phyloP scores from a whole-genome alignment of 176 grass and related monocot genomes.

The Canna indica region DNA sequence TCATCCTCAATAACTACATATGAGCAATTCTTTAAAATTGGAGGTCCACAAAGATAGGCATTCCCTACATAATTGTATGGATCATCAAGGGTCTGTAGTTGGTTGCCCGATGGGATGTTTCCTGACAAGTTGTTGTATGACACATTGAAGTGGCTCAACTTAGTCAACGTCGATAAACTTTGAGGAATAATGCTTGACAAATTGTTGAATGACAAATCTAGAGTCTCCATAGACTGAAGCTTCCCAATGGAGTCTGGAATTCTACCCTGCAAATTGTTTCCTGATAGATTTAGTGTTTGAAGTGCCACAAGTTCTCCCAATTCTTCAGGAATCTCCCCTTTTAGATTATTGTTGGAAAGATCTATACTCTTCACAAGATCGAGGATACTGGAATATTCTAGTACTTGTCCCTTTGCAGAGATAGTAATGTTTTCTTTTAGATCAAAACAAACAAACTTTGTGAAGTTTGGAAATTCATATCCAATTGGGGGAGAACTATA shows the following conservation, averaged over 20 bases:
- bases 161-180: too few species aligned
- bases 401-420: neutral
- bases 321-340: too few species aligned
- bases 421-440: neutral
- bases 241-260: constrained; percentile 10
- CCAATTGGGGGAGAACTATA: neutral
- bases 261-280: neutral
- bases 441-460: neutral
- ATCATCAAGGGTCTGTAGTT: constrained; percentile 8
- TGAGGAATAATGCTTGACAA: too few species aligned
- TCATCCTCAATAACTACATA: too few species aligned
- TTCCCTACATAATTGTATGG: constrained; percentile 11
- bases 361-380: too few species aligned
- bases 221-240: constrained; percentile 11
- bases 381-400: too few species aligned
- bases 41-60: constrained; percentile 19
- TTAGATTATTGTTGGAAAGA: too few species aligned
- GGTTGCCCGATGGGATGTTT: neutral
- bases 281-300: too few species aligned
- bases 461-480: neutral
- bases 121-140: constrained; percentile 6
- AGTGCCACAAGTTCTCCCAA: too few species aligned
- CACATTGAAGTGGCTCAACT: neutral
- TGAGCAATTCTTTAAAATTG: too few species aligned
- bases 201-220: too few species aligned